A percentile compares a stretch with the other conserved stretches of the same genome.
phyloP scores from a whole-genome alignment of 805 yeast genomes.

The Candida bentonensis region DNA sequence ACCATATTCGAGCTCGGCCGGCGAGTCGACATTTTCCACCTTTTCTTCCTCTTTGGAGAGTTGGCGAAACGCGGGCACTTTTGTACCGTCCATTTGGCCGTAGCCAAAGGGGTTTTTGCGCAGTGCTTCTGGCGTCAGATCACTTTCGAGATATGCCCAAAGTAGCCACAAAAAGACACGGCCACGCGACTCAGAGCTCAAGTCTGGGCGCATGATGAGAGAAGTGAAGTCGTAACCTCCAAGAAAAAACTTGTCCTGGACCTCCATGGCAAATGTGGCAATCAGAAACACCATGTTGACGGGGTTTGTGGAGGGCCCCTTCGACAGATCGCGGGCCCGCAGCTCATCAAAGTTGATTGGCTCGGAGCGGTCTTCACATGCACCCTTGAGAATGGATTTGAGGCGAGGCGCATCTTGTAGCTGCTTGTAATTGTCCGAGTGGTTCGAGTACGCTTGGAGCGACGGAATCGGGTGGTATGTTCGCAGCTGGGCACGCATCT shows the following conservation, averaged over 20 bases:
- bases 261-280: constrained; percentile 44
- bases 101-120: constrained; percentile 43
- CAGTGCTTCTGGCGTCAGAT: constrained; percentile 37
- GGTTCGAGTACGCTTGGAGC: constrained; percentile 53
- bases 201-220: constrained; percentile 48
- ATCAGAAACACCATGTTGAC: constrained; percentile 64
- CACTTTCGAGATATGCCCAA: constrained; percentile 69
- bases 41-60: constrained; percentile 18
- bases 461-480: constrained; percentile 91
- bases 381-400: constrained; percentile 78
- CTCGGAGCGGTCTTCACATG: constrained; percentile 53
- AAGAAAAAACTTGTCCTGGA: constrained; percentile 27
- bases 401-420: constrained; percentile 91
- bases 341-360: constrained; percentile 37
- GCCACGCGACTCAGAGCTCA: constrained; percentile 55
- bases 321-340: constrained; percentile 12
- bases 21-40: constrained; percentile 30
- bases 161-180: constrained; percentile 69
- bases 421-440: constrained; percentile 45
- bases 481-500: constrained; percentile 85
- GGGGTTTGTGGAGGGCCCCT: constrained; percentile 41
- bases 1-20: constrained; percentile 31
- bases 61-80: constrained; percentile 25
- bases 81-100: constrained; percentile 21
- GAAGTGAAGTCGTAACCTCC: constrained; percentile 48